These are phyloP conservation scores for Stagonosporopsis rhizophila DNA, from an alignment of 2,329 filamentous ascomycete genomes.

Conservation along the genomic window DNA sequence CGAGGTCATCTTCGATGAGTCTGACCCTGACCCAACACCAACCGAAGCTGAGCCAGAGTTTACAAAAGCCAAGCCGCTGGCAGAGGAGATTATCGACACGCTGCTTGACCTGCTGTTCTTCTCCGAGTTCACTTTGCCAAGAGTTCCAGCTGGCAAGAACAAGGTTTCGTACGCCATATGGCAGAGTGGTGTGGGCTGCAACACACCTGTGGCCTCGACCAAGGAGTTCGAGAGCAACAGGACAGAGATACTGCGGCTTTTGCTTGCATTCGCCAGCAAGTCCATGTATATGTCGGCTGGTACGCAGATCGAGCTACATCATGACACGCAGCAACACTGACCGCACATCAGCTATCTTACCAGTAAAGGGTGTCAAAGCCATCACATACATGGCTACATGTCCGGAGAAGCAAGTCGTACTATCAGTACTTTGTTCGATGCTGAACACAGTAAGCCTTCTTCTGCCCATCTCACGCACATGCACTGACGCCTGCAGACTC, in stretches of 20 bases:
- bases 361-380: constrained; percentile 80
- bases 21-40: constrained; percentile 59
- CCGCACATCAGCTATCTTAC: constrained; percentile 64
- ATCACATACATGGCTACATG: constrained; percentile 90
- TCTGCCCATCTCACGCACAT: not conserved
- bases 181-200: constrained; percentile 97
- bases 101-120: constrained; percentile 91
- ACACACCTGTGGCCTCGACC: constrained; percentile 83
- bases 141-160: constrained; percentile 70
- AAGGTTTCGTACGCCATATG: constrained; percentile 95
- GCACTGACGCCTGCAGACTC: constrained; percentile 64
- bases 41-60: constrained; percentile 66
- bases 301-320: constrained; percentile 38
- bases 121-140: constrained; percentile 84
- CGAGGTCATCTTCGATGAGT: constrained; percentile 86
- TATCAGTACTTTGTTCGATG: constrained; percentile 89
- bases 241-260: constrained; percentile 83
- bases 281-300: constrained; percentile 91
- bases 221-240: constrained; percentile 94
- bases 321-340: constrained; percentile 10
- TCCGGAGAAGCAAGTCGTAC: constrained; percentile 86
- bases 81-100: constrained; percentile 90
- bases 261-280: constrained; percentile 85
- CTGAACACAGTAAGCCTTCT: constrained; percentile 80
- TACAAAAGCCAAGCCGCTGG: constrained; percentile 84